phyloP scores from a whole-genome alignment of 768 basidiomycete species.

The Boletus barrowsii region DNA sequence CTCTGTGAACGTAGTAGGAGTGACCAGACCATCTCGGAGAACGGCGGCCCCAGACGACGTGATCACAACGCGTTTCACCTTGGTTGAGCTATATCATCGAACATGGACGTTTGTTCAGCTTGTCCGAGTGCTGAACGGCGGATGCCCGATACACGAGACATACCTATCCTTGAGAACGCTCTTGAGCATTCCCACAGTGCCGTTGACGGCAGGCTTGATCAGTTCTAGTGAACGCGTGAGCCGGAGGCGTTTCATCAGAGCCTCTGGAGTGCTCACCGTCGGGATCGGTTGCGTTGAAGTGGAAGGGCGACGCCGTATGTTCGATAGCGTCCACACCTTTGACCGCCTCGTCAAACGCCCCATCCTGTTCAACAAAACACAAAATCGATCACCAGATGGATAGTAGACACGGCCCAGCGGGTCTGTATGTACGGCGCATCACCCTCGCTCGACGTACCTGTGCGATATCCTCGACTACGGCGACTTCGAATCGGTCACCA shows the following conservation, averaged over 20 bases:
- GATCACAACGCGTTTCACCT: slow-evolving; percentile 64
- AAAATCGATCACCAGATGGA: too few relatives aligned
- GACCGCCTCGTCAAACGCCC: slow-evolving; percentile 78
- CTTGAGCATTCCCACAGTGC: slow-evolving; percentile 61
- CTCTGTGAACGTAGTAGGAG: slow-evolving; percentile 39
- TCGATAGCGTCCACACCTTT: slow-evolving; percentile 70
- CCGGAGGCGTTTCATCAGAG: background rate
- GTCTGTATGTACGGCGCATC: too few relatives aligned
- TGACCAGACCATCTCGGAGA: slow-evolving; percentile 23
- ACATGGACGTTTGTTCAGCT: background rate
- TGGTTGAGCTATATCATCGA: slow-evolving; percentile 28
- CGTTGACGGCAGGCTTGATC: slow-evolving; percentile 68
- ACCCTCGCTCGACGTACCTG: slow-evolving; percentile 31
- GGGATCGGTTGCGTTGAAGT: slow-evolving; percentile 44
- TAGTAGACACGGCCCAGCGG: too few relatives aligned
- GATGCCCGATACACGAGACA: background rate
- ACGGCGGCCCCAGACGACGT: slow-evolving; percentile 62
- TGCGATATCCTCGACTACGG: slow-evolving; percentile 68
- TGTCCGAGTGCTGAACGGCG: too few relatives aligned
- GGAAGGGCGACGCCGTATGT: slow-evolving; percentile 67
- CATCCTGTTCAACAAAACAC: slow-evolving; percentile 36
- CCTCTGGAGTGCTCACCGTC: slow-evolving; percentile 21
- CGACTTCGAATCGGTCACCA: slow-evolving; percentile 59
- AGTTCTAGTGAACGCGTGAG: slow-evolving; percentile 40
- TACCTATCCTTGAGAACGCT: slow-evolving; percentile 56